A percentile compares a stretch with the other conserved stretches of the same genome.
These are phyloP conservation scores for Colletotrichum endophyticum DNA, from an alignment of 2,329 filamentous ascomycete species.

Conservation along the genomic window DNA sequence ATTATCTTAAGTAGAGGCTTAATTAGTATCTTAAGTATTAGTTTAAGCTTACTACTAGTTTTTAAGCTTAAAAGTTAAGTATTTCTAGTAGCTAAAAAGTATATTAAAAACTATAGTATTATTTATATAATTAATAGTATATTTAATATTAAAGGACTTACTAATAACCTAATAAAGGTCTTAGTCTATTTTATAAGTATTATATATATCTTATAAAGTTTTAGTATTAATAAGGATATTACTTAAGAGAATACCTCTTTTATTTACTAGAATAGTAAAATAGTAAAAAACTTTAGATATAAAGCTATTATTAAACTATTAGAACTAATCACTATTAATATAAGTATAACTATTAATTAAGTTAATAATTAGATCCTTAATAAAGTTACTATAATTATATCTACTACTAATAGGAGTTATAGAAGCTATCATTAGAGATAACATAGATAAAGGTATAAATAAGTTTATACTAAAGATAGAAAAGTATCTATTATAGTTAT, in stretches of 20 bases:
- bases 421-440: not conserved
- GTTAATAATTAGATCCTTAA: no score
- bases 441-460: not conserved
- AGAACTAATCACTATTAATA: not conserved
- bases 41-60: rapidly evolving
- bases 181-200: not conserved
- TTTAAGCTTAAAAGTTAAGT: not conserved
- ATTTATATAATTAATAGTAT: not conserved
- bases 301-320: not conserved
- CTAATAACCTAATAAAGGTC: not conserved
- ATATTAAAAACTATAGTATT: not conserved
- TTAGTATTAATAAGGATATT: not conserved
- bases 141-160: not conserved
- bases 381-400: no score
- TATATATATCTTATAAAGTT: not conserved
- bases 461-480: not conserved
- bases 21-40: not conserved
- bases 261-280: not conserved
- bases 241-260: no score
- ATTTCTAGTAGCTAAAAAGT: not conserved
- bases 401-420: not conserved
- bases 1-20: rapidly evolving
- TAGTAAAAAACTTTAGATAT: not conserved
- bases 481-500: not conserved
- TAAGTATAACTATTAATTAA: not conserved